Percentiles rank a stretch among this genome's conserved stretches.
Evolutionary conservation across 2,329 filamentous ascomycete genomes (phyloP).

Genomic region (Fusarium subglutinans): DNA sequence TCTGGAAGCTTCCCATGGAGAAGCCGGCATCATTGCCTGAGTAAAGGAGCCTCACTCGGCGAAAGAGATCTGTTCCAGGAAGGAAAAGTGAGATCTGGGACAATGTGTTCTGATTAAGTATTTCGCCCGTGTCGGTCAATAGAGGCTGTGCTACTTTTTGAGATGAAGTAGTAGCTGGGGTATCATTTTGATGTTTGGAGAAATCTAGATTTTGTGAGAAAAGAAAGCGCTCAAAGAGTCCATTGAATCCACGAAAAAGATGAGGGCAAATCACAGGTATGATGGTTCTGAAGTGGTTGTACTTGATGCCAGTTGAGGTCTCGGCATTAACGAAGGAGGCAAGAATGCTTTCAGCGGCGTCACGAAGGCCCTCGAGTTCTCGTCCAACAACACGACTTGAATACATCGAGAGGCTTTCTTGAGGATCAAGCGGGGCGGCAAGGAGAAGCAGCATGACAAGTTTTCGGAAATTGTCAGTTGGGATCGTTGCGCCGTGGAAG

Average conservation of each 20-base stretch:
- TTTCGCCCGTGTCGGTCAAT: constrained; percentile 63
- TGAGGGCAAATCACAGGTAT: constrained; percentile 70
- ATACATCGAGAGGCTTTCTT: constrained; percentile 72
- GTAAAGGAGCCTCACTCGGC: constrained; percentile 72
- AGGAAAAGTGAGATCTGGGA: constrained; percentile 80
- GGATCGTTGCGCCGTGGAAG: constrained; percentile 73
- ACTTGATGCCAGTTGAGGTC: constrained; percentile 69
- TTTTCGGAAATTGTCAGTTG: constrained; percentile 76
- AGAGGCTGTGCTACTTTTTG: constrained; percentile 57
- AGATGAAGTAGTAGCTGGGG: constrained; percentile 16
- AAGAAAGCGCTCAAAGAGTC: constrained; percentile 78
- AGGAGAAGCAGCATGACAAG: constrained; percentile 76
- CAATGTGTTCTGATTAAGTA: constrained; percentile 70
- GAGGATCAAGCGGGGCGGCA: constrained; percentile 69
- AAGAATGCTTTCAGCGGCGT: constrained; percentile 71
- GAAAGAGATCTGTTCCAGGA: constrained; percentile 70
- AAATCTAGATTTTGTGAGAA: constrained; percentile 78
- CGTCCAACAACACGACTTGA: constrained; percentile 64
- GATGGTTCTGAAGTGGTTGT: constrained; percentile 67
- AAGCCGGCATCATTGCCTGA: constrained; percentile 77
- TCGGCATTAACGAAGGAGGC: constrained; percentile 73
- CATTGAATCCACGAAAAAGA: constrained; percentile 73
- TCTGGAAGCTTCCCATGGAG: constrained; percentile 80
- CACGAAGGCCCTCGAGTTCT: constrained; percentile 66
- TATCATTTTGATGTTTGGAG: constrained; percentile 57